Evolutionary conservation across 257 asterid species (phyloP), one percentile per base, ranked within the genome.

Genomic region (Solanum peruvianum): DNA sequence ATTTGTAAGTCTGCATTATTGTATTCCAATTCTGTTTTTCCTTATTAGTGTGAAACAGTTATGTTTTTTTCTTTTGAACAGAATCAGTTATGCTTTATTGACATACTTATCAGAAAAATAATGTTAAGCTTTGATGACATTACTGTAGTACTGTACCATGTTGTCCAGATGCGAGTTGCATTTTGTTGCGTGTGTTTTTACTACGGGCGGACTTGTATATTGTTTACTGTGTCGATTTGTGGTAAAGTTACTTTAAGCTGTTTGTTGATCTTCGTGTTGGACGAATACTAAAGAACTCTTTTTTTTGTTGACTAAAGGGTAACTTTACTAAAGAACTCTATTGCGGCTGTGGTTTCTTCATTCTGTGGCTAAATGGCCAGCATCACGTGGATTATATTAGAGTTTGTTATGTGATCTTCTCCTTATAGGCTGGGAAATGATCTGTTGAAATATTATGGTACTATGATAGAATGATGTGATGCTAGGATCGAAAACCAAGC

Each of bases 1-100:
- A 60, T 96, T 88, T 86, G 98, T 96, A 93, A 94, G 99, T 93
- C 75, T n/a, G n/a, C 7, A 29, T 9, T 37, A 62, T 15, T 88
- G 12, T n/a, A 31, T 35, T 82, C 58, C 56, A 31, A 14, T 70
- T 35, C 82, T 27, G 4, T 35, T 49, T 2, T 86, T 86, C 5
- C 42, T 0, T 49, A 8, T 14, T 15, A 42, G 10, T 47, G 56
- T 77, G 70, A 31, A 49, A 23, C 29, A 71, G 41, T 60, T 80
- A 49, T 49, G 85, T 8, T 81, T 80, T 49, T 33, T 33, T 0
- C 4, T 33, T 33, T 33, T 33, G 35, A 33, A 33, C 1, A 0
- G 35, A 31, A 49, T 33, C 29, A 71, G 56, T 60, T 80, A 80
- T 47, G 85, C 12, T 80, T 80, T 49, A 12, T 2, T 80, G 85